A percentile compares a stretch with the other conserved stretches of the same genome.
Conservation (phyloP, 2,329 filamentous ascomycete genomes). For the Pseudopyrenochaeta lycopersici region DNA sequence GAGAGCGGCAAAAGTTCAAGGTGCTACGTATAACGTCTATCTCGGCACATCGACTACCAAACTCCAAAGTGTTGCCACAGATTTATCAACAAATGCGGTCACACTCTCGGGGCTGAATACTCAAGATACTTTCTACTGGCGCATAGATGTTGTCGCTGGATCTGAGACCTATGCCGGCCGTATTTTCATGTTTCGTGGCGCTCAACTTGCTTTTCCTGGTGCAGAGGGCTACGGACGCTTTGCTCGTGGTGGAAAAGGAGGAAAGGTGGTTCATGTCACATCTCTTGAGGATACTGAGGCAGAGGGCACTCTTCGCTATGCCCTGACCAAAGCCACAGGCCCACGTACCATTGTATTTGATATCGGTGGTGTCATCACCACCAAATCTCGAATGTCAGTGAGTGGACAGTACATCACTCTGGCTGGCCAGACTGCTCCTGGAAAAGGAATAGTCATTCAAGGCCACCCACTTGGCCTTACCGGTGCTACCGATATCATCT, state of each 20-base stretch:
- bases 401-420: conserved; percentile 24
- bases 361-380: conserved; percentile 27
- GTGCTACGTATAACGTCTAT: conserved; percentile 35
- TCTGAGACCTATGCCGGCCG: conserved; percentile 30
- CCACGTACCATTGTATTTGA: conserved; percentile 28
- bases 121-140: conserved; percentile 42
- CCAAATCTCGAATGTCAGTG: conserved; percentile 23
- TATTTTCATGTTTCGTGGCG: conserved; percentile 39
- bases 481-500: conserved; percentile 39
- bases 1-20: conserved; percentile 23
- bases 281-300: conserved; percentile 44
- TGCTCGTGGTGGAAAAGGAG: conserved; percentile 49
- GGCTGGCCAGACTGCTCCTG: conserved; percentile 28
- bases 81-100: conserved; percentile 4
- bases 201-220: conserved; percentile 50
- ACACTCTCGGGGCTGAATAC: conserved; percentile 14
- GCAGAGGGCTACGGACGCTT: conserved; percentile 50
- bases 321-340: conserved; percentile 36
- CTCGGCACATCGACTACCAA: conserved; percentile 18
- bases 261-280: conserved; percentile 50
- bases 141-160: conserved; percentile 37
- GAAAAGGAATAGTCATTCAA: conserved; percentile 33
- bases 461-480: conserved; percentile 43
- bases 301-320: conserved; percentile 48
- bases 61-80: conserved; percentile 14